phyloP scores from a whole-genome alignment of 768 basidiomycete species.

The Hygrophoropsis aurantiaca region DNA sequence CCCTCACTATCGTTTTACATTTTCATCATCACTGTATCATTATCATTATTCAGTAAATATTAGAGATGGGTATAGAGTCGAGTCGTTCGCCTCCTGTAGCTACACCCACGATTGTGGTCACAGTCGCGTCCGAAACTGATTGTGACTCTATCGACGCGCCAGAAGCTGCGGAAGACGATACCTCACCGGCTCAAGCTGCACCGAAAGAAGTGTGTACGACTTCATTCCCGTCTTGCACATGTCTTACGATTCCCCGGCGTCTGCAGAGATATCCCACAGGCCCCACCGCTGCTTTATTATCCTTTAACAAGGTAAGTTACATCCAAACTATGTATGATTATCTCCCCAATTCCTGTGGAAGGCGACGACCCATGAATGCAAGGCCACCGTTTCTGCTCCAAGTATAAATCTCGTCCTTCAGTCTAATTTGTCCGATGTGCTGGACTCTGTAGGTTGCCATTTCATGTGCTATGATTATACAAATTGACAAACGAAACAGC shows the following conservation, averaged over 20 bases:
- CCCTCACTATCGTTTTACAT: too few relatives aligned
- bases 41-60: not conserved
- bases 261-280: not conserved
- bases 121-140: not conserved
- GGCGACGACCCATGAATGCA: slow-evolving; percentile 3
- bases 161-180: not conserved
- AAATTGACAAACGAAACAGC: too few relatives aligned
- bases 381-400: slow-evolving; percentile 1
- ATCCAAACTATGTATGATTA: not conserved
- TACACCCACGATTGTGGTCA: too few relatives aligned
- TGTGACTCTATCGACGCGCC: not conserved
- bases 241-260: not conserved
- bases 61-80: slow-evolving; percentile 5
- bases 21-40: not conserved
- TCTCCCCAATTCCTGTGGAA: not conserved
- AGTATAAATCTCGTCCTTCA: slow-evolving; percentile 1
- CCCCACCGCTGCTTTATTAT: not conserved
- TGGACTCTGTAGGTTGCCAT: not conserved
- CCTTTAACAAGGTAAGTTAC: not conserved
- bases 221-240: too few relatives aligned
- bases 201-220: not conserved
- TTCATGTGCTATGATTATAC: too few relatives aligned
- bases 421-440: not conserved
- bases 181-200: not conserved
- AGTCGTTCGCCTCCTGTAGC: not conserved